Evolutionary conservation across 176 grass and related monocot genomes (phyloP).

Genomic region (Pontederia paniculata): DNA sequence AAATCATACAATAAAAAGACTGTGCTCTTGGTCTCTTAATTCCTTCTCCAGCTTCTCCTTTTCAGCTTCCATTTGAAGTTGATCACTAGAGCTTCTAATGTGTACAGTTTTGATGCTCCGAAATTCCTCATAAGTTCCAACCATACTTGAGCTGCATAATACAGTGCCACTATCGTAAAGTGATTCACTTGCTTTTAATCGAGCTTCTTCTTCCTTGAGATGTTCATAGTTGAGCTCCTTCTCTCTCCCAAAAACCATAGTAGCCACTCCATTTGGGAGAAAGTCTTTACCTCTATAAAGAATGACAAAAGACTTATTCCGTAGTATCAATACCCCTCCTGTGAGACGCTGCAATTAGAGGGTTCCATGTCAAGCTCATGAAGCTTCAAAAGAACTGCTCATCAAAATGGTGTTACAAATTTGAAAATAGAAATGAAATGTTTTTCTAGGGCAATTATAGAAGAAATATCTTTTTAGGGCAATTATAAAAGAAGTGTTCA

Average conservation of each 20-base stretch:
- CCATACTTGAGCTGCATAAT: slow-evolving; percentile 29
- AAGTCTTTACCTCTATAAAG: slow-evolving; percentile 98
- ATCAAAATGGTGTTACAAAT: slow-evolving; percentile 10
- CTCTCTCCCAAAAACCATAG: slow-evolving; percentile 45
- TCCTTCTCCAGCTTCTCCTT: slow-evolving; percentile 62
- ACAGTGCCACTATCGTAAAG: slow-evolving; percentile 25
- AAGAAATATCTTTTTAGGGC: too few relatives aligned
- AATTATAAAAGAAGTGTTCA: too few relatives aligned
- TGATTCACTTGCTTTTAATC: slow-evolving; percentile 34
- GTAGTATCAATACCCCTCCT: slow-evolving; percentile 82
- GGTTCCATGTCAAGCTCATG: slow-evolving; percentile 31
- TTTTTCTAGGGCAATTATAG: too few relatives aligned
- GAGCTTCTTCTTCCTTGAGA: slow-evolving; percentile 69
- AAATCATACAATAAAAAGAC: slow-evolving; percentile 58
- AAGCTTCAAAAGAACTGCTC: slow-evolving; percentile 22
- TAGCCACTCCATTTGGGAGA: slow-evolving; percentile 49
- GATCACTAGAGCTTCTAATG: slow-evolving; percentile 14
- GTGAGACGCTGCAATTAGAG: slow-evolving; percentile 77
- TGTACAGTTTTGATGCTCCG: slow-evolving; percentile 42
- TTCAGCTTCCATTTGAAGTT: slow-evolving; percentile 48
- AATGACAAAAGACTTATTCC: slow-evolving; percentile 86
- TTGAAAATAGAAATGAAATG: too few relatives aligned
- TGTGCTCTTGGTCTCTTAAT: slow-evolving; percentile 45
- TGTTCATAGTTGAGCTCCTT: slow-evolving; percentile 44
- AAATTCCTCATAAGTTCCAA: slow-evolving; percentile 58